Conservation (phyloP, 345 rosid genomes). For the Eucalyptus rudis region DNA sequence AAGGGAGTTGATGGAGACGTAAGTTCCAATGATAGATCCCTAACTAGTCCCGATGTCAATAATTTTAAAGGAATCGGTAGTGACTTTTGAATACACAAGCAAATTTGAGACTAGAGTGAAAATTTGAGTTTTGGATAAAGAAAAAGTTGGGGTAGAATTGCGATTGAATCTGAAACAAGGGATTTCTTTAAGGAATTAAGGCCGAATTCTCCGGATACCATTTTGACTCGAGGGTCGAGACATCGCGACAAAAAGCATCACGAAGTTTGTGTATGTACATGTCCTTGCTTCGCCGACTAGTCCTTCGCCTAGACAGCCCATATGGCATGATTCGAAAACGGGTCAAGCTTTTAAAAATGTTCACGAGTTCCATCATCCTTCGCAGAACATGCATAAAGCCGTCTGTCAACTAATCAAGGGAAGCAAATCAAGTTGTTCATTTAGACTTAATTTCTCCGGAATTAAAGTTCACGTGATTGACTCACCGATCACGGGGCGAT, state of each 20-base stretch:
- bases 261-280: not conserved
- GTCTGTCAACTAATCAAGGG: not conserved
- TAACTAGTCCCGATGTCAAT: accelerated
- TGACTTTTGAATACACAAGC: not conserved
- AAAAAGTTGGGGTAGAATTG: not conserved
- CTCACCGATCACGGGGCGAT: not conserved
- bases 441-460: not conserved
- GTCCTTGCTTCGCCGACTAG: not conserved
- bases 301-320: not conserved
- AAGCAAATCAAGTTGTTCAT: not conserved
- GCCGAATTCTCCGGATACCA: not conserved
- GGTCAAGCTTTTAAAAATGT: not conserved
- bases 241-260: not conserved
- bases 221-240: not conserved
- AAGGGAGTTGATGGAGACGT: accelerated
- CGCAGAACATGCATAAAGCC: not conserved
- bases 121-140: not conserved
- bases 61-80: not conserved
- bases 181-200: not conserved
- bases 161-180: accelerated
- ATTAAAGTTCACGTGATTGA: not conserved
- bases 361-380: not conserved
- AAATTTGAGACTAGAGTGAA: not conserved
- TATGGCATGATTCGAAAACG: not conserved
- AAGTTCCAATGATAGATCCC: accelerated